Conservation (phyloP, 2,329 filamentous ascomycete species). For the Penicillium sp. region DNA sequence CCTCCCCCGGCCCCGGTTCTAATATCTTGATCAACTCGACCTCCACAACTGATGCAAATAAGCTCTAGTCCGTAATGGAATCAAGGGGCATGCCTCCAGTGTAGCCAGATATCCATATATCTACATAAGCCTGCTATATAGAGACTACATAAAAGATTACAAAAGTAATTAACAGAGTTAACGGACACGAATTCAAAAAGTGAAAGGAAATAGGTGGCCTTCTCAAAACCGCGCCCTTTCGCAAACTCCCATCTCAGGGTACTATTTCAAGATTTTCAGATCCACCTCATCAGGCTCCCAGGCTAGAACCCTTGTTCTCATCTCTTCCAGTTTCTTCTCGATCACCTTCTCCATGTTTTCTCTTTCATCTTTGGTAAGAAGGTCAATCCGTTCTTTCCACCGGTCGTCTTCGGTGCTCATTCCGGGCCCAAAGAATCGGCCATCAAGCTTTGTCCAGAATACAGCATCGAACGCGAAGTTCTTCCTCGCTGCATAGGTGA, state of each 20-base stretch:
- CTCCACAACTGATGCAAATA: neutral
- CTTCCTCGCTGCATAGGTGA: no score
- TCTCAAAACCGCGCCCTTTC: neutral
- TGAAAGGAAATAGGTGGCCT: neutral
- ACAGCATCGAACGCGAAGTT: no score
- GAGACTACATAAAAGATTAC: neutral
- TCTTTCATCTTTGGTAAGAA: conserved; percentile 2
- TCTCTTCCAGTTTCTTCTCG: conserved; percentile 2
- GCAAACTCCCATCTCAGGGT: neutral
- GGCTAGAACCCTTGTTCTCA: conserved; percentile 1
- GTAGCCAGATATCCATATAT: neutral
- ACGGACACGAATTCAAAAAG: neutral
- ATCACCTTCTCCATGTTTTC: conserved; percentile 2
- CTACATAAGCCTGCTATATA: neutral
- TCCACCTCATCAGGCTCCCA: conserved; percentile 5
- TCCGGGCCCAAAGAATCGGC: no score
- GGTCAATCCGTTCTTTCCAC: conserved; percentile 4
- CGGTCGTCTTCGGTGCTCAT: neutral
- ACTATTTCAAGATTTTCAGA: conserved; percentile 1
- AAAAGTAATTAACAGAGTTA: neutral
- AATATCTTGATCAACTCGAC: neutral
- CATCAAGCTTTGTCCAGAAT: no score
- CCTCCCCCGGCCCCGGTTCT: neutral
- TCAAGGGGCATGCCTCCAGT: neutral
- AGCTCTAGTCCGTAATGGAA: neutral